Percentiles rank a stretch among this genome's conserved stretches.
phyloP scores from a whole-genome alignment of 2,329 filamentous ascomycete species.

The Shiraia sp. region DNA sequence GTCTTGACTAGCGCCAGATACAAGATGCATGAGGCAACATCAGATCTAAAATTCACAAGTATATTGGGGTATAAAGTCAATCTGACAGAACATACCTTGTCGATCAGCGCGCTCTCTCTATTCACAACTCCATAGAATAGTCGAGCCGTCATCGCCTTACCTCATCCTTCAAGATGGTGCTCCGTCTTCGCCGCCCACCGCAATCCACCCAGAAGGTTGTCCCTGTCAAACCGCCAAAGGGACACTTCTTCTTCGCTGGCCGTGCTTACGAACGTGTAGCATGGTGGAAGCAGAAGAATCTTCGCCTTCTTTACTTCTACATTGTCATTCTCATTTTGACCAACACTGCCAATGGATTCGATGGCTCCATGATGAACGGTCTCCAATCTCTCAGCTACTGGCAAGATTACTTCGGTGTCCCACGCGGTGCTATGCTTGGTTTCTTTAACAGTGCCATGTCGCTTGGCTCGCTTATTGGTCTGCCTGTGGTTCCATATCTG shows the following conservation, averaged over 20 bases:
- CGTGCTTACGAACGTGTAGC: slow-evolving; percentile 9
- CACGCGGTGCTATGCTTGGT: slow-evolving; percentile 31
- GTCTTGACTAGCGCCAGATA: no score
- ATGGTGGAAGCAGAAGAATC: slow-evolving; percentile 13
- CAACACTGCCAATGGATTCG: slow-evolving; percentile 55
- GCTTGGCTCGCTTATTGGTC: slow-evolving; percentile 20
- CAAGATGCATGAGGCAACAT: no score
- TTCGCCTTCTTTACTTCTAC: slow-evolving; percentile 15
- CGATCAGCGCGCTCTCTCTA: no score
- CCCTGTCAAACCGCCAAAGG: slow-evolving; percentile 16
- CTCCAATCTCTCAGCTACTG: slow-evolving; percentile 26
- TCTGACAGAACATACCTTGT: no score
- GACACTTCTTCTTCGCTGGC: slow-evolving; percentile 18
- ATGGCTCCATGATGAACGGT: slow-evolving; percentile 55
- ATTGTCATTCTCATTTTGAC: slow-evolving; percentile 13
- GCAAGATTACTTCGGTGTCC: slow-evolving; percentile 27
- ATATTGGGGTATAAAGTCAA: neutral
- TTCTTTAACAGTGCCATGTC: slow-evolving; percentile 25
- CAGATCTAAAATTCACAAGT: neutral
- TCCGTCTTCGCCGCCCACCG: slow-evolving; percentile 9
- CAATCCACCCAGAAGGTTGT: slow-evolving; percentile 12
- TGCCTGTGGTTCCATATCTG: slow-evolving; percentile 23
- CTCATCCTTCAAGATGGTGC: slow-evolving; percentile 5
- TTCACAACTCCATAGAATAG: no score
- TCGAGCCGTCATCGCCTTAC: no score